Conservation (phyloP, 768 basidiomycete genomes). For the Paxillus rubicundulus region DNA sequence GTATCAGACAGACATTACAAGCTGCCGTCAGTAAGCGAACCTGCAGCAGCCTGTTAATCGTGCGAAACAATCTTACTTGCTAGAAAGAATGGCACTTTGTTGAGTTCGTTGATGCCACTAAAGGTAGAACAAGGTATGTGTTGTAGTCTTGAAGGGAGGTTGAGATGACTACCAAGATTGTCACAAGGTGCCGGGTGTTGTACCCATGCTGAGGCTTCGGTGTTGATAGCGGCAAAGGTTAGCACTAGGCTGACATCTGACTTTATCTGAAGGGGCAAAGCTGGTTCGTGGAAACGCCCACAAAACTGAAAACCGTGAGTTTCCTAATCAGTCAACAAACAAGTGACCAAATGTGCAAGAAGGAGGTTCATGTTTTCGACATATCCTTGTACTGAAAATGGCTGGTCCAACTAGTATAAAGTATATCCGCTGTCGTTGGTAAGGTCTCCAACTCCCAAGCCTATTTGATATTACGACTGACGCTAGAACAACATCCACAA, state of each 20-base stretch:
- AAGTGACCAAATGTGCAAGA: constrained; percentile 33
- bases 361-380: constrained; percentile 23
- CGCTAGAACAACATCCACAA: constrained; percentile 13
- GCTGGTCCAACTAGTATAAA: constrained; percentile 27
- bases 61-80: constrained; percentile 14
- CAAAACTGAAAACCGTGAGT: constrained; percentile 6
- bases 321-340: constrained; percentile 35
- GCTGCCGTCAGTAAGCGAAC: constrained; percentile 6
- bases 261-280: constrained; percentile 18
- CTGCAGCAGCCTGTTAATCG: constrained; percentile 22
- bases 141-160: constrained; percentile 18
- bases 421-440: constrained; percentile 15
- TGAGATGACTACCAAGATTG: constrained; percentile 28
- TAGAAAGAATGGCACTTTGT: constrained; percentile 7
- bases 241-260: constrained; percentile 9
- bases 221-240: not conserved
- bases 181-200: not conserved
- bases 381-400: constrained; percentile 35
- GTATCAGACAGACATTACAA: constrained; percentile 16
- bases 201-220: not conserved
- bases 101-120: constrained; percentile 1
- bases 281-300: not conserved
- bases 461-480: constrained; percentile 5
- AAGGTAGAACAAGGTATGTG: constrained; percentile 29
- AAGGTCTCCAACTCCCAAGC: constrained; percentile 16